Conservation (phyloP, 2,329 filamentous ascomycete species). For the Penicillium sp. region DNA sequence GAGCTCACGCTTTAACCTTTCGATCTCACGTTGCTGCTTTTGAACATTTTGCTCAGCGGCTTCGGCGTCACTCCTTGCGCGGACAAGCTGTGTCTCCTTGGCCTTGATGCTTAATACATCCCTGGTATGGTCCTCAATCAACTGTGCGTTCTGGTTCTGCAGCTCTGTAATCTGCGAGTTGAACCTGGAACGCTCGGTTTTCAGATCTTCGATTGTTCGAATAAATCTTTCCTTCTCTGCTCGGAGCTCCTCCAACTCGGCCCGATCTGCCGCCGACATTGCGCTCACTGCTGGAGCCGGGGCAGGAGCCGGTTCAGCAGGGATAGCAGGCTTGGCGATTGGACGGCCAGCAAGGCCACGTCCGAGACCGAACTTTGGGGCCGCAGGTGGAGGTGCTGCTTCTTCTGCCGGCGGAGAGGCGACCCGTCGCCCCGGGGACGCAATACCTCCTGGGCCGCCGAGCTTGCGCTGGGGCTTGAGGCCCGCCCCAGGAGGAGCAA, state of each 20-base stretch:
- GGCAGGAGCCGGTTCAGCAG: conserved; percentile 51
- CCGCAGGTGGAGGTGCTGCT: conserved; percentile 46
- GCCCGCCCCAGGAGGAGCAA: conserved; percentile 48
- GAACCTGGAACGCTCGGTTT: conserved; percentile 78
- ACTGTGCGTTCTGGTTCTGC: conserved; percentile 92
- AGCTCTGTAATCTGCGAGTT: conserved; percentile 88
- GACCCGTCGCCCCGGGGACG: conserved; percentile 49
- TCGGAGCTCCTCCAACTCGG: conserved; percentile 89
- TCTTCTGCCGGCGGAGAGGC: conserved; percentile 51
- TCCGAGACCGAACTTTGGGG: conserved; percentile 65
- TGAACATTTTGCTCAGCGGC: conserved; percentile 85
- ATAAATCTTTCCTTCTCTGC: conserved; percentile 77
- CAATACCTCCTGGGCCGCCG: conserved; percentile 44
- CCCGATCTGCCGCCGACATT: conserved; percentile 77
- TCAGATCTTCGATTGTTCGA: conserved; percentile 76
- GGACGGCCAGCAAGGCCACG: conserved; percentile 83
- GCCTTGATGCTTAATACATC: conserved; percentile 97
- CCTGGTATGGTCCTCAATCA: conserved; percentile 96
- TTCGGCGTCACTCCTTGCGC: conserved; percentile 86
- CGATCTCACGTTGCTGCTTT: conserved; percentile 82
- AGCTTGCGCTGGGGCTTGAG: conserved; percentile 51
- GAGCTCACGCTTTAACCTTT: conserved; percentile 86
- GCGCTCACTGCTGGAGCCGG: conserved; percentile 65
- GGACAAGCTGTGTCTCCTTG: conserved; percentile 95
- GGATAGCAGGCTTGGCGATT: conserved; percentile 68